phyloP scores from a whole-genome alignment of 176 grass and related monocot genomes.

The Thalia dealbata region DNA sequence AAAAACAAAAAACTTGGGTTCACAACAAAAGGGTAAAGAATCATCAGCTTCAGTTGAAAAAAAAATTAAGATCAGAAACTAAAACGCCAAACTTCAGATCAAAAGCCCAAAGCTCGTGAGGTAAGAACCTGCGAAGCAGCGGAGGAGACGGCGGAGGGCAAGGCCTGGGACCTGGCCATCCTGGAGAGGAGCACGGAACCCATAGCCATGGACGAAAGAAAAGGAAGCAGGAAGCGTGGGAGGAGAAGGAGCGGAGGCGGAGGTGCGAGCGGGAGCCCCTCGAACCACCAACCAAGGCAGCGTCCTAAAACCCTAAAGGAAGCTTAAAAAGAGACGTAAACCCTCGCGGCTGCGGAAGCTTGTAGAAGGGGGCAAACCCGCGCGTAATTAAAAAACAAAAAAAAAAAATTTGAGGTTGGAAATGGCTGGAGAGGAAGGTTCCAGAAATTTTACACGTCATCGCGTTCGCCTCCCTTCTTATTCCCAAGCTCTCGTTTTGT shows the following conservation, averaged over 20 bases:
- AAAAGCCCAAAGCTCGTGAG: background rate
- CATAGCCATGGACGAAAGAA: constrained; percentile 45
- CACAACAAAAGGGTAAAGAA: background rate
- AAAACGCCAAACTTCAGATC: background rate
- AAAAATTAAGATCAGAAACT: background rate
- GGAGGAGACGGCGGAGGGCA: constrained; percentile 23
- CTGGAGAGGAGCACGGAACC: constrained; percentile 61
- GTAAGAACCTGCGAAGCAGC: constrained; percentile 45
- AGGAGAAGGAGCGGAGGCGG: background rate
- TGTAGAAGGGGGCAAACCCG: constrained; percentile 1
- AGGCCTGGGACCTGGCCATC: constrained; percentile 42
- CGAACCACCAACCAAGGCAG: too few species aligned
- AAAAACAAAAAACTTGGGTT: too few species aligned
- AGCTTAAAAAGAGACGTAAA: background rate
- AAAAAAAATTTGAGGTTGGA: background rate
- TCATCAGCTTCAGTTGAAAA: background rate
- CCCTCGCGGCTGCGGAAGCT: background rate
- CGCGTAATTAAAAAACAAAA: background rate
- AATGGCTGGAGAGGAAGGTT: background rate
- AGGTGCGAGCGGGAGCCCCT: background rate
- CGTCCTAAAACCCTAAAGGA: too few species aligned
- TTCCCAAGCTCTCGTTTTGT: too few species aligned
- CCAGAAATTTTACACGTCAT: background rate
- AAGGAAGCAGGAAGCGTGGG: background rate
- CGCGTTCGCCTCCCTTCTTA: background rate